Base-by-base conservation (phyloP, 2,329 filamentous ascomycete species). In the Karstenula rhodostoma region DNA sequence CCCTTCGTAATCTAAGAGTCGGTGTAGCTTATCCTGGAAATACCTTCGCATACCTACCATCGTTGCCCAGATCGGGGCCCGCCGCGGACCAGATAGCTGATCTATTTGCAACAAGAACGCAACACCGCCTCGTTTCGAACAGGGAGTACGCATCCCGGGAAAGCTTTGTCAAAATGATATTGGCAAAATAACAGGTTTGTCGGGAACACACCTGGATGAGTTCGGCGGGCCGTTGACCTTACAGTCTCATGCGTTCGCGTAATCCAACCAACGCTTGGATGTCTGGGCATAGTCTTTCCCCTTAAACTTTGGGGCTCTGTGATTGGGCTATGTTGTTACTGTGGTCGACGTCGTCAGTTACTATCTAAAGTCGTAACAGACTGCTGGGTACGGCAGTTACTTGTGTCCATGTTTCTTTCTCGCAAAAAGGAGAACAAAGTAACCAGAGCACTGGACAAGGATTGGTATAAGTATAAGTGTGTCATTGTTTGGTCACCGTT, bases 191-290 rank as follows among this genome's bases (percentile, higher is more conserved):
- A 29, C n/a, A 13, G 44, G 23, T 47, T 3, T 47, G 44, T 47
- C 44, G n/a, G 50, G 23, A 42, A 43, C 33, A 43, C 25, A 22
- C 50, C 50, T 27, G 42, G 22, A 13, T 29, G 43, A 47, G 55
- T 22, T 25, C 32, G n/a, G 27, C 55, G 55, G 55, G 19, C 32
- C 55, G 46, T 51, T 29, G 23, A 27, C 55, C 46, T 35, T 35
- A 57, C 44, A 22, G 46, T 46, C 55, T 57, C 50, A 50, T 46
- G 46, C 55, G 55, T 50, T 19, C 55, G 15, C 19, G 17, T n/a
- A 19, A 33, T 19, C 55, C 55, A 57, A 57, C 43, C 55, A 33
- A 23, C 10, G 27, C 33, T 25, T 10, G 25, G 3, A 25, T 19
- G 13, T 29, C 32, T 40, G 19, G n/a, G 54, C 35, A 57, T 35